A percentile compares a stretch with the other conserved stretches of the same genome.
Conservation (phyloP, 768 basidiomycete genomes). For the Hysterangium stoloniferum region DNA sequence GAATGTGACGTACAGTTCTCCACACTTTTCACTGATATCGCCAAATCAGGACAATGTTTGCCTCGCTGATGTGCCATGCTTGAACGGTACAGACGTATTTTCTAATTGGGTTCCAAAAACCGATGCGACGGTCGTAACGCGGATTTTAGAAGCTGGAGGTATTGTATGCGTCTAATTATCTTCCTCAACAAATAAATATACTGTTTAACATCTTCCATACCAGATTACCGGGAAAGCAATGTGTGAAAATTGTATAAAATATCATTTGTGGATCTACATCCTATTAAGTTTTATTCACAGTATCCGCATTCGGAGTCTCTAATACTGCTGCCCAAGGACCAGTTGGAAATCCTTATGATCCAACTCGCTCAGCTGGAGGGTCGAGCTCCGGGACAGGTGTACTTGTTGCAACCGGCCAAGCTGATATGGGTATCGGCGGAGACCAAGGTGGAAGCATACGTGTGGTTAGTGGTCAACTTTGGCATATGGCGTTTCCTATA, state of each 20-base stretch:
- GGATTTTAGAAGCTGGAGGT: constrained; percentile 36
- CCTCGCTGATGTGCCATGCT: constrained; percentile 33
- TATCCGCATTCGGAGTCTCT: constrained; percentile 31
- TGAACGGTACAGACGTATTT: constrained; percentile 34
- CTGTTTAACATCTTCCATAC: background rate
- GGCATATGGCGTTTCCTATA: background rate
- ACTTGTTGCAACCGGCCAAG: constrained; percentile 31
- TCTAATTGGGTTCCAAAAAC: constrained; percentile 25
- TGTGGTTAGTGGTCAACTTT: constrained; percentile 13
- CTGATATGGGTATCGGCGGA: constrained; percentile 39
- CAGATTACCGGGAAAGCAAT: constrained; percentile 30
- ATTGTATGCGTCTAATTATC: constrained; percentile 10
- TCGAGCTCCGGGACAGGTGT: constrained; percentile 37
- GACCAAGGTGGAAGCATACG: constrained; percentile 42
- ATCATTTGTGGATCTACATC: background rate
- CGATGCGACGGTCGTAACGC: constrained; percentile 39
- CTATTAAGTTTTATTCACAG: constrained; percentile 14
- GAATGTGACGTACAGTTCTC: background rate
- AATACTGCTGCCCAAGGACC: constrained; percentile 32
- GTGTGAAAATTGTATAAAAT: constrained; percentile 25
- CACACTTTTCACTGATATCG: background rate
- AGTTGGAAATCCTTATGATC: constrained; percentile 36
- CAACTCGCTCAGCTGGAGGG: constrained; percentile 35
- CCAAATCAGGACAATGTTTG: constrained; percentile 27
- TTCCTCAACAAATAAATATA: too few species aligned